Conservation (phyloP, 2,329 filamentous ascomycete genomes). For the Aspergillus pseudotamarii region DNA sequence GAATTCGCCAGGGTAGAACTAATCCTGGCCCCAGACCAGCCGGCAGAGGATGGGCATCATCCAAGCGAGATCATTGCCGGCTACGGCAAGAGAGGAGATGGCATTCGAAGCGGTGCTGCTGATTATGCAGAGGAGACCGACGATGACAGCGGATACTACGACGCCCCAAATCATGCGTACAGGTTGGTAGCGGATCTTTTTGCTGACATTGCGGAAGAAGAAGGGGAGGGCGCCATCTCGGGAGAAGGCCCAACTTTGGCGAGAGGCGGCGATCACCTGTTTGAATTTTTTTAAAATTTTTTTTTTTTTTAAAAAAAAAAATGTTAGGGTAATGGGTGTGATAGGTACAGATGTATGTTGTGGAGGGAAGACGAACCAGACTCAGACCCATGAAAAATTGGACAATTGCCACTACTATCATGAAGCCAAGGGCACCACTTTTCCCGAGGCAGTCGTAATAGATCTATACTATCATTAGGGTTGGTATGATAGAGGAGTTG, state of each 20-base stretch:
- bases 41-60: slow-evolving; percentile 61
- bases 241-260: slow-evolving; percentile 66
- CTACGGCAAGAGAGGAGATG: slow-evolving; percentile 58
- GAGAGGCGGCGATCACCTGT: slow-evolving; percentile 58
- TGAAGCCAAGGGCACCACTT: slow-evolving; percentile 60
- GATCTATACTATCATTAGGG: slow-evolving; percentile 42
- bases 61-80: slow-evolving; percentile 65
- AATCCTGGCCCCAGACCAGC: slow-evolving; percentile 59
- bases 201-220: slow-evolving; percentile 61
- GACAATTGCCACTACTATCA: slow-evolving; percentile 61
- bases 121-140: slow-evolving; percentile 62
- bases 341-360: not conserved
- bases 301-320: not conserved
- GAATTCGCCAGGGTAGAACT: slow-evolving; percentile 62
- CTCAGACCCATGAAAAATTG: slow-evolving; percentile 65
- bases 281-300: too few relatives aligned
- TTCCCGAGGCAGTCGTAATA: slow-evolving; percentile 65
- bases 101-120: slow-evolving; percentile 60
- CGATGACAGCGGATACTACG: slow-evolving; percentile 53
- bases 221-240: slow-evolving; percentile 65
- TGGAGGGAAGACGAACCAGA: slow-evolving; percentile 36
- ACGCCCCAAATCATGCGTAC: slow-evolving; percentile 60
- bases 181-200: slow-evolving; percentile 59
- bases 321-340: not conserved
- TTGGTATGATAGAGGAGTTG: not conserved